Percentiles rank a stretch among this genome's conserved stretches.
phyloP scores from a whole-genome alignment of 257 asterid genomes.

The Ajuga chamaepitys region DNA sequence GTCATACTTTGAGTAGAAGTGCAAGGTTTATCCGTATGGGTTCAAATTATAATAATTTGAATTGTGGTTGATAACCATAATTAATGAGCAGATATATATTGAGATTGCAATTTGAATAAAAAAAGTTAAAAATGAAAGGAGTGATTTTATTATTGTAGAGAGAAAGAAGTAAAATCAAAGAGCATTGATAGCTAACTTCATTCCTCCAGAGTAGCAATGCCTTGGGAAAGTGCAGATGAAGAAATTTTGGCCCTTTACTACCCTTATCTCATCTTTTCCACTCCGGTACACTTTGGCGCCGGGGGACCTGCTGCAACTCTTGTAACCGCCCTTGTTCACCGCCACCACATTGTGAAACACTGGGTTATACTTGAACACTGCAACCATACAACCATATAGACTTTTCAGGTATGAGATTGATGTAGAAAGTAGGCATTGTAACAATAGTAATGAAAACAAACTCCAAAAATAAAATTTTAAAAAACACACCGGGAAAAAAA shows the following conservation, averaged over 20 bases:
- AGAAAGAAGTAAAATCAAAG: not conserved
- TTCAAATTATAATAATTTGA: no score
- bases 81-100: no score
- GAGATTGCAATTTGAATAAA: no score
- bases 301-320: conserved; percentile 18
- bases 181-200: conserved; percentile 54
- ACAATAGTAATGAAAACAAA: no score
- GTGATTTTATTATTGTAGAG: no score
- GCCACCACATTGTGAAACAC: conserved; percentile 28
- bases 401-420: not conserved
- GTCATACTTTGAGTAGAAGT: no score
- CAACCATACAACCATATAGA: not conserved
- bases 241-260: conserved; percentile 43
- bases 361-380: conserved; percentile 34
- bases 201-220: conserved; percentile 57
- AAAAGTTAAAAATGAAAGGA: no score
- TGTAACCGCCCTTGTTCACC: conserved; percentile 28
- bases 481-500: not conserved
- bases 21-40: no score
- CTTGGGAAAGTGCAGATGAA: conserved; percentile 51
- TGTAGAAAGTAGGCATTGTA: no score
- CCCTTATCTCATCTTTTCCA: conserved; percentile 48
- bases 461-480: no score
- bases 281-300: conserved; percentile 13
- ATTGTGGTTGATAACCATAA: no score